Conservation (phyloP, 345 rosid genomes). For the Eucalyptus victrix region DNA sequence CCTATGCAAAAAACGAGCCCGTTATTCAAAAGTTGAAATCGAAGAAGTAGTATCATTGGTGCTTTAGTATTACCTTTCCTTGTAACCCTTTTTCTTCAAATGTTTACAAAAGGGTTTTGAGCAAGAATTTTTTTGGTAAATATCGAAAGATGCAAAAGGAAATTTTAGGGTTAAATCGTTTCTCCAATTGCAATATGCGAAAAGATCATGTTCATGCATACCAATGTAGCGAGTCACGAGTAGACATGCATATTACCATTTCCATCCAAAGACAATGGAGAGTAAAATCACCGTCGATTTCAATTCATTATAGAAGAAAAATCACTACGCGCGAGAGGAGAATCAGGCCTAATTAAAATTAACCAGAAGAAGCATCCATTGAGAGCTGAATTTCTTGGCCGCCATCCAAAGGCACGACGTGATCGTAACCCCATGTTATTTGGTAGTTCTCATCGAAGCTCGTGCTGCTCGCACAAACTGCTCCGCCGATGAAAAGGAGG, state of each 20-base stretch:
- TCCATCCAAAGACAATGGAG: neutral
- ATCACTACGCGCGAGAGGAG: neutral
- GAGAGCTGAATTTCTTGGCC: slow-evolving; percentile 37
- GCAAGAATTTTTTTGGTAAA: neutral
- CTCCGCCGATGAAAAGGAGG: neutral
- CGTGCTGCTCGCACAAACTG: neutral
- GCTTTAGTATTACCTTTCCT: neutral
- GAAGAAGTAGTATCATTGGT: neutral
- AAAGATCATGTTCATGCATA: neutral
- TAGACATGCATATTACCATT: neutral
- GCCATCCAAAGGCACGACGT: neutral
- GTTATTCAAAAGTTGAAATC: neutral
- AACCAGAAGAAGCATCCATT: slow-evolving; percentile 41
- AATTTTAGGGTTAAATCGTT: neutral
- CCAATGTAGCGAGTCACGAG: neutral
- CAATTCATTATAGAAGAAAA: neutral
- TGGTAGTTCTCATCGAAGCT: slow-evolving; percentile 21
- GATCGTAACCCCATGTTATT: slow-evolving; percentile 32
- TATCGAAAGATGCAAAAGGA: neutral
- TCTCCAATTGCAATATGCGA: neutral
- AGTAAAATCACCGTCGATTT: neutral
- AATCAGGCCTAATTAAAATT: neutral
- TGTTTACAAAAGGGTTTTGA: neutral
- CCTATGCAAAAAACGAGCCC: neutral
- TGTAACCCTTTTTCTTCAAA: neutral